Base-by-base conservation (phyloP, 2,329 filamentous ascomycete species). In the Alternaria conjuncta region DNA sequence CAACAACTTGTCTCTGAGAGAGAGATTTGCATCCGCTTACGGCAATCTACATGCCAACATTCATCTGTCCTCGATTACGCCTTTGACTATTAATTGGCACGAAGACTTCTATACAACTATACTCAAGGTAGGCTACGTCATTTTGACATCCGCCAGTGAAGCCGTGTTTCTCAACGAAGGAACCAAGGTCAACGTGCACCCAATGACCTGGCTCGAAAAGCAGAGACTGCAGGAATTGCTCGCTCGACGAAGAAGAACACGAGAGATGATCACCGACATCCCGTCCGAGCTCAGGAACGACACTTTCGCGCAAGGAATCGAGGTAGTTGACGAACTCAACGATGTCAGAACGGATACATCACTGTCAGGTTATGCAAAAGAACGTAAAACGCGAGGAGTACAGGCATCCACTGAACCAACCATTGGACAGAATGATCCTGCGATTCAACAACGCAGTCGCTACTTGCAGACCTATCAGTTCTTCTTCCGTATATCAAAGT, bases 81-180 rank as follows among this genome's bases (percentile, higher is more conserved):
- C 91, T 43, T 88, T 97, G 41, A 88, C 90, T 12, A 88, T 98
- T 58, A 92, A 90, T 46, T 89, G 92, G 84, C 89, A 93, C 59
- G 96, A 98, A 84, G 96, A 99, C 77, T 97, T 98, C 76, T 99
- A 98, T 78, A 97, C 94, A 0, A 92, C 93, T 0, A 84, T 98
- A 5, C 85, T 98, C 4, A 90, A 94, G 63, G 88, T 93, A 36
- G 96, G 96, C 0, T 97, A 97, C 75, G 90, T 90, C 11, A 90
- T 95, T 12, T 88, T 98, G 64, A 97, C 93, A 1, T 95, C 96
- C 79, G 96, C 96, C 1, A 97, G 93, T 72, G 94, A 98, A 79
- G 95, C 95, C 4, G 96, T 98, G 0, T 98, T 97, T 75, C 84
- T 99, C 11, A 97, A 97, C 65, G 95, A 98, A 79, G 95, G 95